Evolutionary conservation across 495 filamentous ascomycete genomes (phyloP).

Genomic region (Peziza echinospora): DNA sequence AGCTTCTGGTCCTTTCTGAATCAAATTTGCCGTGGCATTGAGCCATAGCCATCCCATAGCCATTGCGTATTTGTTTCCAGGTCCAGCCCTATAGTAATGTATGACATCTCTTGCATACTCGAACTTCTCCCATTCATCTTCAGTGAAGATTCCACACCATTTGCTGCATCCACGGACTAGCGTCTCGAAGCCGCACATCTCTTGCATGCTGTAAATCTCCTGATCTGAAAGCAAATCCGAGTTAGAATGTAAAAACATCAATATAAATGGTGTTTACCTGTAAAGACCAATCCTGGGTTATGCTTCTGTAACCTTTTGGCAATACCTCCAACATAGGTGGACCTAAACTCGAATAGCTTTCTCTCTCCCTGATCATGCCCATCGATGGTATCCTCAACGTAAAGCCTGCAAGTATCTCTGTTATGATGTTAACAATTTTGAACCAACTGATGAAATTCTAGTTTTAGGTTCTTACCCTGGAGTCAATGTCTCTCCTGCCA

Average conservation of each 20-base stretch:
- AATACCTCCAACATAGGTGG: constrained; percentile 29
- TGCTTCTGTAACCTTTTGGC: constrained; percentile 24
- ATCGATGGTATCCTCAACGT: constrained; percentile 24
- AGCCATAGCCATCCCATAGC: constrained; percentile 42
- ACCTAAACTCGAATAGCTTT: constrained; percentile 27
- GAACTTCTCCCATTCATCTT: constrained; percentile 34
- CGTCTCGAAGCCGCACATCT: constrained; percentile 40
- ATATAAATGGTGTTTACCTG: neutral
- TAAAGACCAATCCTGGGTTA: constrained; percentile 22
- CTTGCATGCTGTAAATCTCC: constrained; percentile 39
- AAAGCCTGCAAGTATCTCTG: constrained; percentile 32
- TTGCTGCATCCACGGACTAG: constrained; percentile 30
- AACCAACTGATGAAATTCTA: neutral
- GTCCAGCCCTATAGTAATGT: constrained; percentile 39
- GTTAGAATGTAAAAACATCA: neutral
- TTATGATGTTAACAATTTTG: neutral
- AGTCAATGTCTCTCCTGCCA: constrained; percentile 34
- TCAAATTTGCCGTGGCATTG: constrained; percentile 33
- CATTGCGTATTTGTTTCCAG: constrained; percentile 34
- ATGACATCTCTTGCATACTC: constrained; percentile 39
- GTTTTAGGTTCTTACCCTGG: constrained; percentile 23
- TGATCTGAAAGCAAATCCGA: constrained; percentile 17
- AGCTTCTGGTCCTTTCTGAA: constrained; percentile 26
- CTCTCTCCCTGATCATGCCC: constrained; percentile 31
- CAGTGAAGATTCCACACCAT: constrained; percentile 38